These are phyloP conservation scores for Raphidocelis subcapitata DNA, from an alignment of 139 green algal species.

Conservation along the genomic window DNA sequence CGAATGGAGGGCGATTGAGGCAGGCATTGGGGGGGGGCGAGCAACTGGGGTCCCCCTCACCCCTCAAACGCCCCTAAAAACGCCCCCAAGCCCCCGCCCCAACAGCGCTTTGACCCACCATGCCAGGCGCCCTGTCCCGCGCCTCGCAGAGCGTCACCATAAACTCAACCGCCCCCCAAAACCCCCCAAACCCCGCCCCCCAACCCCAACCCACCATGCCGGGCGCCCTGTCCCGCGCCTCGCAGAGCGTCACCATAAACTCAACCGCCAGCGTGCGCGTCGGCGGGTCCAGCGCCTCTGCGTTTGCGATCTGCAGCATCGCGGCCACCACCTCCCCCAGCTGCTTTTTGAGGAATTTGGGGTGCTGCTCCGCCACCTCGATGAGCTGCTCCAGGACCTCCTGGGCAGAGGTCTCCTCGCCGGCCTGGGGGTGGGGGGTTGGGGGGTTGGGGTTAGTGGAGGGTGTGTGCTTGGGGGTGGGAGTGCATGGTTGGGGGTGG, in stretches of 20 bases:
- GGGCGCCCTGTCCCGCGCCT: conserved; percentile 83
- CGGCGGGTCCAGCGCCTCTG: conserved; percentile 52
- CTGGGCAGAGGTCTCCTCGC: conserved; percentile 67
- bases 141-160: conserved; percentile 95
- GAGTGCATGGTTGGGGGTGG: too few relatives aligned
- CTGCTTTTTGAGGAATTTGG: conserved; percentile 88
- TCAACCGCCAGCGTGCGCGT: conserved; percentile 83
- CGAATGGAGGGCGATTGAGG: too few relatives aligned
- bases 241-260: conserved; percentile 94
- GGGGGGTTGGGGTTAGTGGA: neutral
- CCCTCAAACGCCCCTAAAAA: neutral
- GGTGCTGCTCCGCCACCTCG: conserved; percentile 85
- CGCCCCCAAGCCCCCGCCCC: neutral
- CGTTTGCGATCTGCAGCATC: conserved; percentile 57
- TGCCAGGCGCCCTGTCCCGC: conserved; percentile 67
- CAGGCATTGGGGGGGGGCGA: too few relatives aligned
- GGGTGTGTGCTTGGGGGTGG: too few relatives aligned
- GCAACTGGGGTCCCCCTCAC: too few relatives aligned
- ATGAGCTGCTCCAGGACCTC: conserved; percentile 94
- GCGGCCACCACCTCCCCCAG: conserved; percentile 75
- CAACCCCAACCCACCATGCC: neutral
- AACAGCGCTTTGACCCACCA: too few relatives aligned
- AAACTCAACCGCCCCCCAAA: conserved; percentile 70
- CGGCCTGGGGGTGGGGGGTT: neutral
- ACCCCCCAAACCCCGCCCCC: neutral